Percentiles rank a stretch among this genome's conserved stretches.
These are phyloP conservation scores for Aristolochia californica DNA, from an alignment of 164 flowering plant genomes.

Conservation along the genomic window DNA sequence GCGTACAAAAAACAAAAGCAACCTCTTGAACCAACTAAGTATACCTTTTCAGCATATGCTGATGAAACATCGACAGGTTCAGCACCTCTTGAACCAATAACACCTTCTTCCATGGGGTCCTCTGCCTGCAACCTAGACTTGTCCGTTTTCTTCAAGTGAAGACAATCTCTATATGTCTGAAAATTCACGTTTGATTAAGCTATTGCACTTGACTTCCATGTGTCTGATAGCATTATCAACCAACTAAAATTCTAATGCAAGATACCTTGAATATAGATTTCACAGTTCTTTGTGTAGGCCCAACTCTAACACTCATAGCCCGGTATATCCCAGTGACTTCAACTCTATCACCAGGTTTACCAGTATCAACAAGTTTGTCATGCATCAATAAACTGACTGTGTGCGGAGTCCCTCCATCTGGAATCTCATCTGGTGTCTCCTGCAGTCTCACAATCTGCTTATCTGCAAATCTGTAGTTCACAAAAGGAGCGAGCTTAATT, in stretches of 20 bases:
- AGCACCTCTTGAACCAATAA: conserved; percentile 15
- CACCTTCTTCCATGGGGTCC: conserved; percentile 65
- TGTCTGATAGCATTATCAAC: no score
- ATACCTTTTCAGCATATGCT: conserved; percentile 43
- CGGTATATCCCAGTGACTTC: conserved; percentile 98
- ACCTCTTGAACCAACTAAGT: no score
- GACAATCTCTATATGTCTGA: conserved; percentile 96
- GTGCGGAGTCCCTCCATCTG: conserved; percentile 99
- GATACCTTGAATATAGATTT: conserved; percentile 86
- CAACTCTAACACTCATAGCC: conserved; percentile 98
- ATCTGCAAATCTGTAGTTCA: conserved; percentile 70
- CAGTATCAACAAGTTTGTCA: conserved; percentile 86
- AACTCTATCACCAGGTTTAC: conserved; percentile 96
- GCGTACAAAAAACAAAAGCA: not conserved
- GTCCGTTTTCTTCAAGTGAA: conserved; percentile 79
- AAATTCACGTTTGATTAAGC: conserved; percentile 1
- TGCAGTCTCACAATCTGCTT: conserved; percentile 95
- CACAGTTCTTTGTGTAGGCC: conserved; percentile 82
- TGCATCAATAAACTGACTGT: conserved; percentile 98
- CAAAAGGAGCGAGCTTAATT: not conserved
- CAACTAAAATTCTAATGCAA: not conserved
- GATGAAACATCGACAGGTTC: conserved; percentile 27
- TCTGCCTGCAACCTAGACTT: conserved; percentile 77
- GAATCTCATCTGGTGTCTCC: conserved; percentile 98
- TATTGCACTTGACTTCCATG: not conserved